Conservation (phyloP, 164 flowering plant species). For the Buxus sempervirens region DNA sequence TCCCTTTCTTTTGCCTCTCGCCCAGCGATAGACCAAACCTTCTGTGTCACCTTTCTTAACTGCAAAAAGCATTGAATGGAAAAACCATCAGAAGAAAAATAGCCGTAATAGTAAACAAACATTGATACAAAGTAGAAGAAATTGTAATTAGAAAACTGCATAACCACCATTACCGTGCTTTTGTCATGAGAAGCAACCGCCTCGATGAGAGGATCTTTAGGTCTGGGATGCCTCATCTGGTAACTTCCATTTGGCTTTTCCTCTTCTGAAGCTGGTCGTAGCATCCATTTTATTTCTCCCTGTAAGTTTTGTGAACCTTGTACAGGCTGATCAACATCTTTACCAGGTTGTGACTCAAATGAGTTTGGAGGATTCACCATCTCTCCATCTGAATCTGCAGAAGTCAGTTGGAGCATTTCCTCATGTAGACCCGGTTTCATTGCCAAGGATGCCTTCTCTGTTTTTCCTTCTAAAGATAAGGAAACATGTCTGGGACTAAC, state of each 20-base stretch:
- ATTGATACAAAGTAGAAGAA: background rate
- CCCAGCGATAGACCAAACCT: slow-evolving; percentile 34
- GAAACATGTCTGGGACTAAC: slow-evolving; percentile 9
- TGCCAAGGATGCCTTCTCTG: slow-evolving; percentile 12
- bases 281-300: slow-evolving; percentile 28
- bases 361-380: slow-evolving; percentile 11
- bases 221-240: slow-evolving; percentile 44
- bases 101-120: background rate
- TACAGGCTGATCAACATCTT: slow-evolving; percentile 19
- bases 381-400: slow-evolving; percentile 19
- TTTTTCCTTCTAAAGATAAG: slow-evolving; percentile 9
- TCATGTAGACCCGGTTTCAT: slow-evolving; percentile 22
- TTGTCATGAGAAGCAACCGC: slow-evolving; percentile 84
- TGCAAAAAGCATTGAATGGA: slow-evolving; percentile 20
- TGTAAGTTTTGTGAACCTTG: slow-evolving; percentile 18
- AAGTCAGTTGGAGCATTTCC: slow-evolving; percentile 14
- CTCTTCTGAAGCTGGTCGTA: slow-evolving; percentile 27
- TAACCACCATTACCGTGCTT: slow-evolving; percentile 55
- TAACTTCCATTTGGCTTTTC: slow-evolving; percentile 12
- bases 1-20: slow-evolving; percentile 67
- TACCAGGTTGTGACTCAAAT: slow-evolving; percentile 11
- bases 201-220: slow-evolving; percentile 78
- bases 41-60: slow-evolving; percentile 69
- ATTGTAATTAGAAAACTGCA: background rate
- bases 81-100: background rate